Evolutionary conservation across 2,329 filamentous ascomycete genomes (phyloP), one percentile per base, ranked within the genome.

Genomic region (Aspergillus piperis): DNA sequence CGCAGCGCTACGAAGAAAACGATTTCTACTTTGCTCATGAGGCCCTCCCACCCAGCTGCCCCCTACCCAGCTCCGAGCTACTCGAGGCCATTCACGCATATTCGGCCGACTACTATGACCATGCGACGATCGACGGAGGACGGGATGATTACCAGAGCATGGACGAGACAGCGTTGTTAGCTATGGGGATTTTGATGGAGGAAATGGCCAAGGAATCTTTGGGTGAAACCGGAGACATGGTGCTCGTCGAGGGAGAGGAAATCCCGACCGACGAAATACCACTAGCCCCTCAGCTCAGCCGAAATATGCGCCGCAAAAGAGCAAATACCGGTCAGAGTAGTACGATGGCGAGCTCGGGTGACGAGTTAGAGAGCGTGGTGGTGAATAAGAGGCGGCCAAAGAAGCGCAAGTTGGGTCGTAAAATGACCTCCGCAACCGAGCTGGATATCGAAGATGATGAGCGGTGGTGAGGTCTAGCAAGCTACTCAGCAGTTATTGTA

Each of bases 81-180:
- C 73, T 88, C 15, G 83, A 83, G 64, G 78, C 82, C 1, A 72
- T 87, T 21, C 85, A 88, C 69, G 74, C 80, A 1, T 87, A 88
- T 68, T 72, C 81, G 3, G 81, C 85, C 0, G 83, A 86, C 53
- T 83, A 83, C 64, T 88, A 86, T 69, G 74, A 70, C 30, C 70
- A 71, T 38, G 70, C 72, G 3, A 73, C 72, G 3, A 60, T 62
- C 1, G 70, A 76, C 23, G 65, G 66, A 6, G 77, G 76, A 2
- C 69, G 68, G 48, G 66, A 72, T 36, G 77, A 81, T 55, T 83
- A 81, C 66, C 77, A 77, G 51, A 85, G 81, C 61, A 80, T 89
- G 78, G 84, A 88, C 60, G 86, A 87, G 71, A 88, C 84, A 8
- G 85, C 86, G 1, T 70, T 89, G 58, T 78, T 88, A 64, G 84